Evolutionary conservation across 208 protist species (phyloP), one percentile per base, ranked within the genome.

Genomic region (Leishmania tropica): DNA sequence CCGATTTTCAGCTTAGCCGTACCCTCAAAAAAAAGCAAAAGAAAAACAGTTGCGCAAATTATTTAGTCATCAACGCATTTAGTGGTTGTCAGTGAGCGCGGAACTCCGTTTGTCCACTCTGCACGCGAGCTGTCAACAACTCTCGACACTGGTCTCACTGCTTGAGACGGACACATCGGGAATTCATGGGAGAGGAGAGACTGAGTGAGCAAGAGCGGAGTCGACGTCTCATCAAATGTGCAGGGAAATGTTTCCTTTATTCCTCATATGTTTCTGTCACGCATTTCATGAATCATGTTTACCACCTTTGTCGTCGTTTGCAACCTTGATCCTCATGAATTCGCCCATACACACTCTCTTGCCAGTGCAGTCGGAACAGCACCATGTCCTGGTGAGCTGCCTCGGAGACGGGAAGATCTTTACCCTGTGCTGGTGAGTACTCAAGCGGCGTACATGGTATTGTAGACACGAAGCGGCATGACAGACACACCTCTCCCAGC

Each of bases 291-390:
- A 73, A 24, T 15, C 42, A 47, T 51, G 24, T 51, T 47, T 53
- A 65, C 81, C 42, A 65, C 65, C 65, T 76, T 73, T 42, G 62
- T 67, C 76, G 31, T 81, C 24, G 40, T 76, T 56, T 31, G 5
- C 40, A 31, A 42, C 42, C 60, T 67, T 7, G 1, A 31, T 5
- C 24, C 28, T 10, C 3, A 35, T 15, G 24, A 51, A 11, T 73
- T 73, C 21, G 40, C 24, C 28, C 10, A 53, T 17, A 51, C 68
- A 73, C 68, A 51, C 28, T 31, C 37, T 51, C 28, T 11, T 48
- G 19, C 42, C 68, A 53, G 68, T 73, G 24, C 37, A 51, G 37
- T 51, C 19, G 42, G 31, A 53, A 35, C 68, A 42, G n/a, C 8
- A 73, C 15, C 42, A 73, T 73, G 68, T 21, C 68, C 68, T 24